A percentile compares a stretch with the other conserved stretches of the same genome.
phyloP scores from a whole-genome alignment of 2,329 filamentous ascomycete species.

The Apiospora koreana region DNA sequence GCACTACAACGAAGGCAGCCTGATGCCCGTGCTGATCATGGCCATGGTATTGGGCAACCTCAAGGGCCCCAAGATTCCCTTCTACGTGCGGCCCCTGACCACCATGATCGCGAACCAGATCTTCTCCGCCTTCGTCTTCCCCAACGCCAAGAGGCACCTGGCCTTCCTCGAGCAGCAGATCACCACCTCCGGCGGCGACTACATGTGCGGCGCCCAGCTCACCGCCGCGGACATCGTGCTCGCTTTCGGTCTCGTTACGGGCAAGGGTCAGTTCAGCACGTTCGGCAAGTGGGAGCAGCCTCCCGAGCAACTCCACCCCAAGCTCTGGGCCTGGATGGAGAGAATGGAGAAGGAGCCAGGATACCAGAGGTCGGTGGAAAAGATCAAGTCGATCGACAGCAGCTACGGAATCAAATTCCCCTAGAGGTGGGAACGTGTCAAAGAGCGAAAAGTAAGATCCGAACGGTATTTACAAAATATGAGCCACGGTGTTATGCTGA shows the following conservation, averaged over 20 bases:
- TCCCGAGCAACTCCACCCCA: constrained; percentile 43
- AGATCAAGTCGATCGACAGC: constrained; percentile 52
- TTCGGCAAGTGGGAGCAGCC: constrained; percentile 44
- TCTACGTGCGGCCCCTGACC: constrained; percentile 55
- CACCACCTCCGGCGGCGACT: constrained; percentile 44
- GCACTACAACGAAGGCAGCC: constrained; percentile 82
- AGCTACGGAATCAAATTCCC: constrained; percentile 32
- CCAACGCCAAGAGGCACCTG: constrained; percentile 50
- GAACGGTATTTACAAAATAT: background rate
- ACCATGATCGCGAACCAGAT: constrained; percentile 44
- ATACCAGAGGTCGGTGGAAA: constrained; percentile 48
- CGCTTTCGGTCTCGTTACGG: constrained; percentile 52
- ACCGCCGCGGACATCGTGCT: constrained; percentile 56
- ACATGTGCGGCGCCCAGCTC: constrained; percentile 50
- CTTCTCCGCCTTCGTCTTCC: constrained; percentile 44
- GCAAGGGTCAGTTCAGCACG: constrained; percentile 38
- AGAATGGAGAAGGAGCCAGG: constrained; percentile 48
- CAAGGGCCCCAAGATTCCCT: constrained; percentile 48
- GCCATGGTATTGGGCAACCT: constrained; percentile 33
- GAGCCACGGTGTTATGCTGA: background rate
- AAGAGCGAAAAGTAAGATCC: background rate
- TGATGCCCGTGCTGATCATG: constrained; percentile 48
- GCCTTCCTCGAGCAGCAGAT: constrained; percentile 52
- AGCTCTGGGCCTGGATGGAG: constrained; percentile 48
- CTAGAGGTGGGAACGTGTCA: background rate